Evolutionary conservation across 352 stramenopile species (phyloP).

Genomic region (Phytopythium mirpurense): DNA sequence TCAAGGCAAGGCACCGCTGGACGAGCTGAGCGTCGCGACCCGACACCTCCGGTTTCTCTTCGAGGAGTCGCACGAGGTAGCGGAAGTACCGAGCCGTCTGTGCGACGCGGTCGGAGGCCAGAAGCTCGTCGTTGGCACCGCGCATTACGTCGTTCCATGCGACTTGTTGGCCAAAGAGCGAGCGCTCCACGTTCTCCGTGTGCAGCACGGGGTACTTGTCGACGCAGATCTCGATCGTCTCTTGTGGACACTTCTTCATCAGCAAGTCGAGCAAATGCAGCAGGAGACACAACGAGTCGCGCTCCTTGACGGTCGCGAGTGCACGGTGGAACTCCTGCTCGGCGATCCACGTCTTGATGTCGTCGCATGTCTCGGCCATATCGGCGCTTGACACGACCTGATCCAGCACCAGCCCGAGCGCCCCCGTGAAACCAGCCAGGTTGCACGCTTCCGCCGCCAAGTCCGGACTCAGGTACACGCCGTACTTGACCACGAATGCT

Average conservation of each 20-base stretch:
- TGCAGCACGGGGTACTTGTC: conserved; percentile 60
- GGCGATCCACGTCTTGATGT: conserved; percentile 76
- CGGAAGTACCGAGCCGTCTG: conserved; percentile 66
- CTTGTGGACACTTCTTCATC: conserved; percentile 68
- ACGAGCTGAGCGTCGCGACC: conserved; percentile 48
- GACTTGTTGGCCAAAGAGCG: conserved; percentile 58
- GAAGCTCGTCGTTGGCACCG: conserved; percentile 18
- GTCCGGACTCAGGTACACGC: conserved; percentile 80
- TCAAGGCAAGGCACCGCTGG: conserved; percentile 55
- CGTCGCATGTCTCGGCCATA: conserved; percentile 67
- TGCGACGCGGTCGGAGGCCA: conserved; percentile 28
- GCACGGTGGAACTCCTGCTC: conserved; percentile 50
- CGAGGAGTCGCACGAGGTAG: conserved; percentile 64
- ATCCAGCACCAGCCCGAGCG: conserved; percentile 65
- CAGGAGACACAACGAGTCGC: conserved; percentile 63
- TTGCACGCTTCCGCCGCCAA: conserved; percentile 79
- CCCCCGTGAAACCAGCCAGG: conserved; percentile 50
- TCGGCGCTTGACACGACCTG: conserved; percentile 77
- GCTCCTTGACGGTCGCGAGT: conserved; percentile 39
- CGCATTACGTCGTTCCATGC: conserved; percentile 26
- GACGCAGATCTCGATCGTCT: conserved; percentile 73
- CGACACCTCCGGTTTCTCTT: conserved; percentile 32
- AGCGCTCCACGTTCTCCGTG: conserved; percentile 79
- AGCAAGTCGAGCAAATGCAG: conserved; percentile 77
- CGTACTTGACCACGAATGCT: conserved; percentile 75